Base-by-base conservation (phyloP, 2,329 filamentous ascomycete species). In the Pseudogymnoascus sp. region DNA sequence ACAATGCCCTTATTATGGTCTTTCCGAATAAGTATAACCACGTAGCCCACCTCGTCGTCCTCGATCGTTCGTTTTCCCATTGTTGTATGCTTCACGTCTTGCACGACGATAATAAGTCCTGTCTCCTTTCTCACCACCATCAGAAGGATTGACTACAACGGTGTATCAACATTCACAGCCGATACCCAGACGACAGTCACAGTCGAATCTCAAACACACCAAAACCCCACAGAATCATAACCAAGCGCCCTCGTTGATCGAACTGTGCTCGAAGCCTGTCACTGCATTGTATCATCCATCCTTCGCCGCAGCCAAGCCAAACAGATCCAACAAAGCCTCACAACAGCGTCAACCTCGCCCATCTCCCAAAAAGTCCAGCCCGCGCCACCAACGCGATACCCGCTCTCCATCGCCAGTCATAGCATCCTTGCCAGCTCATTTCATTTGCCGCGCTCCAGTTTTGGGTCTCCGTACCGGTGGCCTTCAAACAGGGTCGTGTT, bases 401-500 rank as follows among this genome's bases (percentile, higher is more conserved):
- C 50, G 50, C 50, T 56, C 50, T 56, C 11, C 16, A 19, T 56
- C 28, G 28, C 50, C 28, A 33, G 28, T 33, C 16, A 56, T 6
- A 6, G 31, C 28, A 56, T 22, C 50, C 50, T 56, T 56, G 50
- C 50, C 28, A 33, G 28, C 50, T 56, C 50, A 56, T 56, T 35
- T 56, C 50, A 56, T 56, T 56, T 56, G 50, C 28, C 50, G 50
- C 50, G 28, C 50, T 56, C 50, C 50, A 56, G 50, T 56, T 56
- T 56, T 35, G 50, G 50, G 50, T 56, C 50, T 56, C 50, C 28
- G 50, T 35, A 22, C 50, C 28, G n/a, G 50, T 56, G 50, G 28
- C 50, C 50, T 56, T 56, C 50, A 56, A 56, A 56, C 50, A 56
- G 50, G 50, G 50, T 56, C 50, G 50, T 56, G 50, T 56, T 56